Percentiles rank a stretch among this genome's conserved stretches.
Conservation (phyloP, 352 stramenopile species). For the Achlya hypogyna region DNA sequence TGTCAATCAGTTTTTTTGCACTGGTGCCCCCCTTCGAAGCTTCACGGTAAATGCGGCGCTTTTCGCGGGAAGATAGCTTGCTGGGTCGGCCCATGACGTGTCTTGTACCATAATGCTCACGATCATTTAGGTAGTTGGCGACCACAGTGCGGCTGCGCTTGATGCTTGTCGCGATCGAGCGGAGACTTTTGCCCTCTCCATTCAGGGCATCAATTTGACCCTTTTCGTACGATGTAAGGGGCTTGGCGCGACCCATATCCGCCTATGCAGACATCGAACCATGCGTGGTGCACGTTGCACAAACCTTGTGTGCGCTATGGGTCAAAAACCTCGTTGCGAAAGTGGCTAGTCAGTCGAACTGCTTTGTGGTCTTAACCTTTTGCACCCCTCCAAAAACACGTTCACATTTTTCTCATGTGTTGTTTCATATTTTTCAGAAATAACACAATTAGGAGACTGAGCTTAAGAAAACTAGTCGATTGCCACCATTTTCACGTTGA, state of each 20-base stretch:
- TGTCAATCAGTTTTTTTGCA: background rate
- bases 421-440: too few species aligned
- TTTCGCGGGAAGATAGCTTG: background rate
- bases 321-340: too few species aligned
- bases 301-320: too few species aligned
- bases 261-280: too few species aligned
- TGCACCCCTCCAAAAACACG: too few species aligned
- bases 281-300: too few species aligned
- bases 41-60: constrained; percentile 10
- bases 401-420: too few species aligned
- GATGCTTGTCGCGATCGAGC: background rate
- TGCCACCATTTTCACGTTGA: too few species aligned
- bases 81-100: background rate
- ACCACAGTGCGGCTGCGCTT: background rate
- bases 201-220: background rate
- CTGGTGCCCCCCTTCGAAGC: constrained; percentile 17
- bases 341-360: too few species aligned
- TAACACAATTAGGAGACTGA: too few species aligned
- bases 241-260: background rate
- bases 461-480: too few species aligned
- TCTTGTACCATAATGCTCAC: background rate
- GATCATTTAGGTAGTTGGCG: background rate
- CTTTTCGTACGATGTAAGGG: background rate
- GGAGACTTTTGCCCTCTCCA: background rate
- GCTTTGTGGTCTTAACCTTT: too few species aligned